Percentiles rank a stretch among this genome's conserved stretches.
phyloP scores from a whole-genome alignment of 768 basidiomycete species.

The Suillus decipiens region DNA sequence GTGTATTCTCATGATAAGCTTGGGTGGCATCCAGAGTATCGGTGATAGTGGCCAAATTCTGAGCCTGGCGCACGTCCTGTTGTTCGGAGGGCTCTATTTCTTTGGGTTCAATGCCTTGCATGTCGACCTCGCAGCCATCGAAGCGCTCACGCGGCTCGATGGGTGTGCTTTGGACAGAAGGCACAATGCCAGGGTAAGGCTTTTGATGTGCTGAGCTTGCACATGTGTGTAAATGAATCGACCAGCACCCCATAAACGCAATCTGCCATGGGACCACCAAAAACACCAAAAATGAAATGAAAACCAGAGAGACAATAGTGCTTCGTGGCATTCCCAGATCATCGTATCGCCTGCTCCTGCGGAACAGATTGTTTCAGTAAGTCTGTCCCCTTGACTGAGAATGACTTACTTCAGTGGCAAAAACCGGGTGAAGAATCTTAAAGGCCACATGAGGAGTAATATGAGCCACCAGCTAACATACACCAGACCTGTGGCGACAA shows the following conservation, averaged over 20 bases:
- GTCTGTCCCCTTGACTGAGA: background rate
- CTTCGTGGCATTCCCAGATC: slow-evolving; percentile 43
- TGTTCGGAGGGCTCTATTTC: slow-evolving; percentile 17
- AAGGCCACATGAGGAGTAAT: slow-evolving; percentile 47
- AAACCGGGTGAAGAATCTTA: slow-evolving; percentile 19
- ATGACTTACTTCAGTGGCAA: slow-evolving; percentile 20
- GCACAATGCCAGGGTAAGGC: slow-evolving; percentile 23
- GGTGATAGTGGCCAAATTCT: background rate
- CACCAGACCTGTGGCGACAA: slow-evolving; percentile 66
- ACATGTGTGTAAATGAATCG: slow-evolving; percentile 75
- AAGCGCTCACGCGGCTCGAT: slow-evolving; percentile 15
- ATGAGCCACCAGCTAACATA: slow-evolving; percentile 60
- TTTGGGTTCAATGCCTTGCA: slow-evolving; percentile 4
- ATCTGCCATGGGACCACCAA: slow-evolving; percentile 91
- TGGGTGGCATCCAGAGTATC: slow-evolving; percentile 2
- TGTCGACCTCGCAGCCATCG: background rate
- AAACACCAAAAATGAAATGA: slow-evolving; percentile 68
- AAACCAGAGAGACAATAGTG: slow-evolving; percentile 56
- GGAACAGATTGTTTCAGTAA: background rate
- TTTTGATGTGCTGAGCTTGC: slow-evolving; percentile 31
- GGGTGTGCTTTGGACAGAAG: slow-evolving; percentile 30
- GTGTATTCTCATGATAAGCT: slow-evolving; percentile 53
- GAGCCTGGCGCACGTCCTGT: background rate
- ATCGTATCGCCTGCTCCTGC: slow-evolving; percentile 28
- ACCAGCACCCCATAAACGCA: slow-evolving; percentile 81